A percentile compares a stretch with the other conserved stretches of the same genome.
Evolutionary conservation across 495 filamentous ascomycete species (phyloP).

Genomic region (Penicillium ochrochloron): DNA sequence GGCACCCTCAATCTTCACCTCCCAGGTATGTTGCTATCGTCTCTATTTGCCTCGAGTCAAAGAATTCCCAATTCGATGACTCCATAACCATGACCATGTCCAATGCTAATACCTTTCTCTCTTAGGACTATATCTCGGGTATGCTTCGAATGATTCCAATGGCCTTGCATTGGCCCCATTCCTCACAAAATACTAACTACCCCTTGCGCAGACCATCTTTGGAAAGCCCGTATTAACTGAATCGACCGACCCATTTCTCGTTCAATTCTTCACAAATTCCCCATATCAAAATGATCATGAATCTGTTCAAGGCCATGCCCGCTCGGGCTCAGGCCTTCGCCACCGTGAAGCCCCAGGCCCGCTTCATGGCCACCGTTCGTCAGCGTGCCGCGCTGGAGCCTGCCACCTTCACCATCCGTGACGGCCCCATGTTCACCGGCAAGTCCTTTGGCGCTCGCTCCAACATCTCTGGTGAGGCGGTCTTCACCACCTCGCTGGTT

Average conservation of each 20-base stretch:
- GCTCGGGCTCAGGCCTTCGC: slow-evolving; percentile 56
- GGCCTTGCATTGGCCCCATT: slow-evolving; percentile 26
- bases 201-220: slow-evolving; percentile 80
- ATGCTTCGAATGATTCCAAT: slow-evolving; percentile 30
- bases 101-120: slow-evolving; percentile 29
- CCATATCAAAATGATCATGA: slow-evolving; percentile 67
- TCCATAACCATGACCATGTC: neutral
- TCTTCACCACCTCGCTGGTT: slow-evolving; percentile 92
- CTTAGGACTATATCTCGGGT: slow-evolving; percentile 95
- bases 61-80: slow-evolving; percentile 12
- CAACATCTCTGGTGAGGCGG: slow-evolving; percentile 92
- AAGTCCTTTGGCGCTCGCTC: slow-evolving; percentile 90
- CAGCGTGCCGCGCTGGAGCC: slow-evolving; percentile 71
- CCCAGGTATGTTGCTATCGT: slow-evolving; percentile 70
- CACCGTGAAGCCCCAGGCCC: slow-evolving; percentile 59
- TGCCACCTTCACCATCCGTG: slow-evolving; percentile 94
- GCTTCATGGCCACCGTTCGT: slow-evolving; percentile 72
- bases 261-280: slow-evolving; percentile 24
- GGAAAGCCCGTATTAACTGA: slow-evolving; percentile 90
- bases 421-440: slow-evolving; percentile 91
- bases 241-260: slow-evolving; percentile 30
- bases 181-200: slow-evolving; percentile 38
- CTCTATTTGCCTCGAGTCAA: neutral
- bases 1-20: slow-evolving; percentile 91
- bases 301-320: slow-evolving; percentile 62